These are phyloP conservation scores for Blastocystis sp. DNA, from an alignment of 352 stramenopile species.

Conservation along the genomic window DNA sequence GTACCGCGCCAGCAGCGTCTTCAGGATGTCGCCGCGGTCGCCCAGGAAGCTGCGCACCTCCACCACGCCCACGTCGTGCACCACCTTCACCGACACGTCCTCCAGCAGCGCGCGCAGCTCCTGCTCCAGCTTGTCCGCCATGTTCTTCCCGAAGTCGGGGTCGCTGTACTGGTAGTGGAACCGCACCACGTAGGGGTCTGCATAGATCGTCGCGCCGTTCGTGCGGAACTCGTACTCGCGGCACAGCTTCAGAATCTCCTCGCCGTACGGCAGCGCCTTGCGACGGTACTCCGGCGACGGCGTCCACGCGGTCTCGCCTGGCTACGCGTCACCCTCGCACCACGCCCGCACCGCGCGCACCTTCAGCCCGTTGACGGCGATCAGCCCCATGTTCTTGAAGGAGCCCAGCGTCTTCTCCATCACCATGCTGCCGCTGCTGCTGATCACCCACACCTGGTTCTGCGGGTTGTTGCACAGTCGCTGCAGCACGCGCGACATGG, in stretches of 20 bases:
- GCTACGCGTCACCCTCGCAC: constrained; percentile 8
- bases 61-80: constrained; percentile 68
- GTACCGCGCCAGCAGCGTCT: constrained; percentile 51
- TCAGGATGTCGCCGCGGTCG: constrained; percentile 31
- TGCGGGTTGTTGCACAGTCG: constrained; percentile 49
- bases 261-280: constrained; percentile 56
- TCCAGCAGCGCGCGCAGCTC: constrained; percentile 54
- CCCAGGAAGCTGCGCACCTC: constrained; percentile 63
- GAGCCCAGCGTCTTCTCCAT: constrained; percentile 48
- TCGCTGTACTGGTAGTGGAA: constrained; percentile 68
- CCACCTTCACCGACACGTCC: constrained; percentile 62
- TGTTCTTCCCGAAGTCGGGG: constrained; percentile 53
- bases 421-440: constrained; percentile 48
- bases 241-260: constrained; percentile 65
- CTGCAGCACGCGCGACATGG: constrained; percentile 50
- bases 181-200: constrained; percentile 50
- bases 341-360: constrained; percentile 3
- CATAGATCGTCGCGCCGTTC: constrained; percentile 56
- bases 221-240: constrained; percentile 55
- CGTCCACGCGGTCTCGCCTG: not conserved
- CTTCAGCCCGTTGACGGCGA: constrained; percentile 59
- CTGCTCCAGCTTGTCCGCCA: constrained; percentile 60
- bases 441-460: constrained; percentile 69
- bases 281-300: constrained; percentile 49
- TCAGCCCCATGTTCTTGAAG: constrained; percentile 37